phyloP scores from a whole-genome alignment of 2,329 filamentous ascomycete species.

The Ceratocystis papillata region DNA sequence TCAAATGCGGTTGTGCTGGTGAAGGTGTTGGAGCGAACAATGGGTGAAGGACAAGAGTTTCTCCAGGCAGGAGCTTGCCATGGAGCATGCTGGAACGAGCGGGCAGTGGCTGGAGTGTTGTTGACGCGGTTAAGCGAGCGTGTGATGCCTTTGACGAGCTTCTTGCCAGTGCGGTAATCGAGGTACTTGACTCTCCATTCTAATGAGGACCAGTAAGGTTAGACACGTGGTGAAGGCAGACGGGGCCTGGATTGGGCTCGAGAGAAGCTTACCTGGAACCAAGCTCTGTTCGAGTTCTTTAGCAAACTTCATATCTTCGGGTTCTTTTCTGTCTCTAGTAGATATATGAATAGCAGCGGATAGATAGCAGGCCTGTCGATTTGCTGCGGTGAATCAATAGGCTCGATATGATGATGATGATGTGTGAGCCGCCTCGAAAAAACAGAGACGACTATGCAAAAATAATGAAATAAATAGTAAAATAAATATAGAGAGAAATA shows the following conservation, averaged over 20 bases:
- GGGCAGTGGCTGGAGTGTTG: conserved; percentile 36
- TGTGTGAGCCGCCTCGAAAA: background rate
- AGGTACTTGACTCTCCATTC: conserved; percentile 93
- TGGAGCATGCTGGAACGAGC: background rate
- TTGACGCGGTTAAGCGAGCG: conserved; percentile 57
- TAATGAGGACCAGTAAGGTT: conserved; percentile 28
- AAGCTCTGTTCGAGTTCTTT: conserved; percentile 78
- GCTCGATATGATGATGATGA: background rate
- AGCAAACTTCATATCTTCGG: conserved; percentile 52
- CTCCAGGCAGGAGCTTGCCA: conserved; percentile 25
- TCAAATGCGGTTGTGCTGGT: background rate
- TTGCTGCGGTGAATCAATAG: background rate
- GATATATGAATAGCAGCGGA: background rate
- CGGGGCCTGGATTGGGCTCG: background rate
- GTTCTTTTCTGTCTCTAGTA: background rate
- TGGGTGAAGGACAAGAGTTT: conserved; percentile 29
- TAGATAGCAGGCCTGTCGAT: background rate
- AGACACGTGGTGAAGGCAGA: conserved; percentile 6
- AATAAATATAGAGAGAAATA: background rate
- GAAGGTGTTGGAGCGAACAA: conserved; percentile 28
- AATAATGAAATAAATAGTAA: background rate
- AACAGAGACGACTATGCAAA: background rate
- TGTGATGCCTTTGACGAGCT: conserved; percentile 74
- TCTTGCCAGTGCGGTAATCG: conserved; percentile 92
- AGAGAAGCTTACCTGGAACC: conserved; percentile 53